Percentiles rank a stretch among this genome's conserved stretches.
phyloP scores from a whole-genome alignment of 2,329 filamentous ascomycete species.

The Botrytis aclada region DNA sequence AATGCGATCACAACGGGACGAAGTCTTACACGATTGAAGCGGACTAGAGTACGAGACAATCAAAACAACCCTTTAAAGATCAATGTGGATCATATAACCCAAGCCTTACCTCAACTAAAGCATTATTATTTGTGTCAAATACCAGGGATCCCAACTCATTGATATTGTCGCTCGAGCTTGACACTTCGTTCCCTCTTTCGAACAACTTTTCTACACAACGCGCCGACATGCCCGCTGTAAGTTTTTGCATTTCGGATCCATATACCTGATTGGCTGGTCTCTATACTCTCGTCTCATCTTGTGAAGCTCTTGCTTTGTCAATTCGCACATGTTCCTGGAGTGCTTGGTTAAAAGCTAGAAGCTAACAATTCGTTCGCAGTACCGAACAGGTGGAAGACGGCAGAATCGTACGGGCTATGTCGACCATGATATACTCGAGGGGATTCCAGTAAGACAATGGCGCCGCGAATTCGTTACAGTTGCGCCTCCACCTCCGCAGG shows the following conservation, averaged over 20 bases:
- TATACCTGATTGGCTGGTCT: neutral
- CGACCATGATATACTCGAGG: slow-evolving; percentile 55
- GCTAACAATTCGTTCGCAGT: slow-evolving; percentile 25
- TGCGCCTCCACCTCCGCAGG: slow-evolving; percentile 61
- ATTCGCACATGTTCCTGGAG: neutral
- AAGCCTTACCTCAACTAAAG: neutral
- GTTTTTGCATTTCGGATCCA: neutral
- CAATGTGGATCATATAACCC: neutral
- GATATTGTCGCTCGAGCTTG: neutral
- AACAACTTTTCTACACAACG: neutral
- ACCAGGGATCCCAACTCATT: neutral
- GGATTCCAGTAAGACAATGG: slow-evolving; percentile 86
- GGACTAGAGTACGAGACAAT: neutral
- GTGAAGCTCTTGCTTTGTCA: neutral
- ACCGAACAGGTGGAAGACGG: slow-evolving; percentile 33
- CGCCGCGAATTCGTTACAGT: slow-evolving; percentile 67
- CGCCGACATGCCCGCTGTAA: slow-evolving; percentile 16
- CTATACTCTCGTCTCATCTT: neutral
- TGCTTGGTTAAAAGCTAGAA: neutral
- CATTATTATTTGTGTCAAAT: neutral
- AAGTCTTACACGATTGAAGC: neutral
- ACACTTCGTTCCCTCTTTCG: neutral
- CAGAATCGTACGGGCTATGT: slow-evolving; percentile 35
- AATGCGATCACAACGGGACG: neutral
- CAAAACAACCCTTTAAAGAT: neutral